A percentile compares a stretch with the other conserved stretches of the same genome.
Conservation (phyloP, 2,329 filamentous ascomycete genomes). For the Fusarium chlamydosporum region DNA sequence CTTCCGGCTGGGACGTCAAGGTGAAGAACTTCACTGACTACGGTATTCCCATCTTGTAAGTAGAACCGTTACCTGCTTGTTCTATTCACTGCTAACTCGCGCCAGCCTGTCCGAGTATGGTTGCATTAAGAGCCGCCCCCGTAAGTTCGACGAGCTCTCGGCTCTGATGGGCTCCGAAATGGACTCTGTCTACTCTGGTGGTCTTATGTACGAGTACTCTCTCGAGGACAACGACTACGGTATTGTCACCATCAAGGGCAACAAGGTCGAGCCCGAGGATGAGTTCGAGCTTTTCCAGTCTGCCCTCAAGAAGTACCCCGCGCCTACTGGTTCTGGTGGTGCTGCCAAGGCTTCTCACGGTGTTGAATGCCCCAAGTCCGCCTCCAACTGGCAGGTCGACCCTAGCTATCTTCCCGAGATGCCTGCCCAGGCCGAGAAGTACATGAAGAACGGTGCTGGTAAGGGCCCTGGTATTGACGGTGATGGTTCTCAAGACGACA, state of each 20-base stretch:
- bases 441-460: constrained; percentile 68
- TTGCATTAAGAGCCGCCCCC: constrained; percentile 81
- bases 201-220: constrained; percentile 95
- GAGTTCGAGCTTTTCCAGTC: constrained; percentile 73
- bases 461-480: constrained; percentile 67
- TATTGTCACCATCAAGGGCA: constrained; percentile 75
- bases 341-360: constrained; percentile 63
- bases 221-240: constrained; percentile 84
- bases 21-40: constrained; percentile 90
- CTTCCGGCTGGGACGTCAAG: constrained; percentile 88
- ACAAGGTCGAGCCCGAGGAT: constrained; percentile 65
- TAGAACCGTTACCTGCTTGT: constrained; percentile 1
- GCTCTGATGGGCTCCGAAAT: constrained; percentile 87
- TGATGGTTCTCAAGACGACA: constrained; percentile 67
- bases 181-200: constrained; percentile 92
- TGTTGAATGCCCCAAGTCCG: constrained; percentile 64
- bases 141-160: constrained; percentile 83
- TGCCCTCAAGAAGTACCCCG: constrained; percentile 64
- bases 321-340: constrained; percentile 66
- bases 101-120: constrained; percentile 88
- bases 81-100: constrained; percentile 10
- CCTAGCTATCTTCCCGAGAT: constrained; percentile 66
- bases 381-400: constrained; percentile 66
- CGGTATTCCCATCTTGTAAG: constrained; percentile 84
- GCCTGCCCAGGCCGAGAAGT: constrained; percentile 65